Base-by-base conservation (phyloP, 1,139 yeast species). In the Sugiyamaella xylanicola region DNA sequence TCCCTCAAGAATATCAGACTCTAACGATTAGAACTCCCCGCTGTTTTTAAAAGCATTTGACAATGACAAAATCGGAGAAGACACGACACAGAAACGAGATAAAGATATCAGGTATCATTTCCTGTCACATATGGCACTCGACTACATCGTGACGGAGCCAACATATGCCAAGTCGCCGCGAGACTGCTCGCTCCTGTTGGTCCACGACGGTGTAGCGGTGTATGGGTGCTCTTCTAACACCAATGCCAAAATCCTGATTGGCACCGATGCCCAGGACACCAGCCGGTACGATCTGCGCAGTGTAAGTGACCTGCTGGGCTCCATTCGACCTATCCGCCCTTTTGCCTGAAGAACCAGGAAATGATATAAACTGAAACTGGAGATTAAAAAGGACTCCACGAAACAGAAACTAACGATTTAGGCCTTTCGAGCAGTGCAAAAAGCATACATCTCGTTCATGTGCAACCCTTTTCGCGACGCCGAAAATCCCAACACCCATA, bases 81-180 rank as follows among this genome's bases (percentile, higher is more conserved):
- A 52, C 11, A 25, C 41, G 7, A 39, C 27, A 11, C 16, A 48
- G 17, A 15, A 36, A 9, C 49, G 50, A 9, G 58, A 61, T 4
- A 57, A 54, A n/a, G 62, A 61, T 19, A 57, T 63, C 19, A 65
- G 71, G 46, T 71, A 68, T 61, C 74, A 74, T 53, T 73, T 74
- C 55, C 65, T 74, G 9, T 74, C 77, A 4, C 76, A 74, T 58
- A 74, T 74, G 75, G 71, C 78, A 3, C 66, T 74, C 36, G 78
- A 74, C 63, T 75, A 74, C 53, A 66, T 73, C 8, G 63, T 65
- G 35, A 62, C 68, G 0, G 70, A 69, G 48, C 63, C 60, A 41
- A 61, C 60, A 32, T 61, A 61, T 22, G 51, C 65, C 32, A 71
- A 62, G 22, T 59, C 62, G 5, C 60, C 69, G 4, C 59, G 64